Percentiles rank a stretch among this genome's conserved stretches.
Evolutionary conservation across 371 early-diverging fungal genomes (phyloP).

Genomic region (Mucor mucedo): DNA sequence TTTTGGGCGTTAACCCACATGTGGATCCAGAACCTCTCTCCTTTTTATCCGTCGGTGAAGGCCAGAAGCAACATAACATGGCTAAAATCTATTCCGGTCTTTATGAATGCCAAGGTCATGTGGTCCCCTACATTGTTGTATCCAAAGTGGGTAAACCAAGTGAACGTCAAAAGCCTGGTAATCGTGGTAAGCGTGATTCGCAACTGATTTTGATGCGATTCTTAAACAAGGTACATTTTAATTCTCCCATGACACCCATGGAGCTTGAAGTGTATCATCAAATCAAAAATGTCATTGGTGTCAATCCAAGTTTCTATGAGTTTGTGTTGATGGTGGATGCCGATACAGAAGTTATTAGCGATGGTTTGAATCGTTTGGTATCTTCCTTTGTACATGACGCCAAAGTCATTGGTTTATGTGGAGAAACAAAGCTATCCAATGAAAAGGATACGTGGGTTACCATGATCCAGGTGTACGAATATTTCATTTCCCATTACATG

Average conservation of each 20-base stretch:
- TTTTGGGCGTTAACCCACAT: conserved; percentile 81
- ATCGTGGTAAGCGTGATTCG: conserved; percentile 87
- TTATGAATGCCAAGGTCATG: conserved; percentile 81
- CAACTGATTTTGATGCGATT: conserved; percentile 86
- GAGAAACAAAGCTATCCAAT: conserved; percentile 80
- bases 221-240: conserved; percentile 76
- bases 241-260: conserved; percentile 80
- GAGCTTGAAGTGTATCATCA: conserved; percentile 91
- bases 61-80: conserved; percentile 84
- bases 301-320: conserved; percentile 78
- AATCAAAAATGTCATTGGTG: conserved; percentile 87
- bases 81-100: conserved; percentile 91
- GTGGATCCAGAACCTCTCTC: conserved; percentile 85
- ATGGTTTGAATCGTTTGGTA: conserved; percentile 66
- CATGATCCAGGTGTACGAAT: conserved; percentile 87
- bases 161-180: conserved; percentile 77
- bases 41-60: conserved; percentile 89
- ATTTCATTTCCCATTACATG: conserved; percentile 89
- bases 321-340: conserved; percentile 73
- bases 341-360: conserved; percentile 70
- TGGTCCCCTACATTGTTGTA: conserved; percentile 84
- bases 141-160: conserved; percentile 81
- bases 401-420: conserved; percentile 81
- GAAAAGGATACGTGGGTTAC: conserved; percentile 88
- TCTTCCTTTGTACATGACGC: conserved; percentile 75